A percentile compares a stretch with the other conserved stretches of the same genome.
These are phyloP conservation scores for Telfairia occidentalis DNA, from an alignment of 331 rosid genomes.

Conservation along the genomic window DNA sequence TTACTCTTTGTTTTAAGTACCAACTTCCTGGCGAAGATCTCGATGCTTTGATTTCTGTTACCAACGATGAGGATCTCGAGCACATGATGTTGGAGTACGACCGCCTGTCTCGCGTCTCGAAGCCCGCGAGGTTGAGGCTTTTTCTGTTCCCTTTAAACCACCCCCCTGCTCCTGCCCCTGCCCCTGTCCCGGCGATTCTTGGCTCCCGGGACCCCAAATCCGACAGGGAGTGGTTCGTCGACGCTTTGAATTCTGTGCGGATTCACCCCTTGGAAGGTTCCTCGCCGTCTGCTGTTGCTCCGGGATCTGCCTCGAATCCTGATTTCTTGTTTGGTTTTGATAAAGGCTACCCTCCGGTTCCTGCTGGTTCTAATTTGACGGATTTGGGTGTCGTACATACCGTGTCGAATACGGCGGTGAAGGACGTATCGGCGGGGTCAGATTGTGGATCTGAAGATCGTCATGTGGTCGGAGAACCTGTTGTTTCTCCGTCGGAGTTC, in stretches of 20 bases:
- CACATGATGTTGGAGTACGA: slow-evolving; percentile 83
- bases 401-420: slow-evolving; percentile 22
- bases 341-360: slow-evolving; percentile 25
- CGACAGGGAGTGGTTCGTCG: slow-evolving; percentile 72
- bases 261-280: slow-evolving; percentile 31
- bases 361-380: slow-evolving; percentile 25
- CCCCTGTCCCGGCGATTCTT: slow-evolving; percentile 19
- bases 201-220: slow-evolving; percentile 30
- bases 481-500: slow-evolving; percentile 24
- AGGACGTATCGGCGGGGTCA: slow-evolving; percentile 24
- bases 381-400: slow-evolving; percentile 21
- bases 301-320: slow-evolving; percentile 27
- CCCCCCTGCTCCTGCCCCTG: no score
- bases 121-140: slow-evolving; percentile 59
- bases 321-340: slow-evolving; percentile 79
- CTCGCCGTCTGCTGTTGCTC: slow-evolving; percentile 22
- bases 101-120: slow-evolving; percentile 53
- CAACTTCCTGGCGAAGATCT: slow-evolving; percentile 90
- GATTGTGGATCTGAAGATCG: slow-evolving; percentile 43
- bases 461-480: slow-evolving; percentile 28
- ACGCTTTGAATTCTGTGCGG: slow-evolving; percentile 70
- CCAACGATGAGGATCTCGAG: slow-evolving; percentile 74
- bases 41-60: slow-evolving; percentile 77
- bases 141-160: slow-evolving; percentile 44
- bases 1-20: slow-evolving; percentile 50